Evolutionary conservation across 371 early-diverging fungal species (phyloP), one percentile per base, ranked within the genome.

Genomic region (Mucor mucedo): DNA sequence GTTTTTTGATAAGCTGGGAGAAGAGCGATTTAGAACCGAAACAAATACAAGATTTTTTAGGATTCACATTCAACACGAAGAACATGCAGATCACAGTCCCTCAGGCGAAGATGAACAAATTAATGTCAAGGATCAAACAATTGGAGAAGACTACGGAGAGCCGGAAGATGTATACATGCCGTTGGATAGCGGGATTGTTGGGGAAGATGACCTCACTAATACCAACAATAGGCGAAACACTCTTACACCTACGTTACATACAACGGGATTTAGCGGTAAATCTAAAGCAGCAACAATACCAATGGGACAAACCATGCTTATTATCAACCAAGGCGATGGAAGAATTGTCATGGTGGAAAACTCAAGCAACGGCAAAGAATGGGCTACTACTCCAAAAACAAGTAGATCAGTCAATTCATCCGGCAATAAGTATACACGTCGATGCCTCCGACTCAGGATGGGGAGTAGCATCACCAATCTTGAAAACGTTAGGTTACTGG

Each of bases 401-500:
- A 11, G 1, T 21, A 0, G 21, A 21, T 1, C 1, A n/a, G n/a
- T 14, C 14, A 39, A 1, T 8, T 0, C 41, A 16, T 3, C 62
- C 67, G 4, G 2, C 30, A 13, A 32, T 48, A 9, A 11, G 0
- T 2, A 55, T 68, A 7, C 32, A 58, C n/a, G 42, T 54, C 9
- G 62, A 68, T 33, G 55, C 55, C 0, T 68, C 55, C 1, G 59
- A 68, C 42, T n/a, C 33, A 14, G 62, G 62, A 29, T 68, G 68
- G 62, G 62, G 68, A 45, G 50, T 68, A 47, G 40, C n/a, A 63
- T 57, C 5, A 2, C 13, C 2, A 21, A 1, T 44, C 2, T 50
- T 62, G 0, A 27, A 54, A 10, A 63, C 63, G 6, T 41, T 38
- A 1, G 68, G 70, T 5, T 68, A 49, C 28, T 70, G 70, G 74